Conservation (phyloP, 1,139 yeast genomes). For the Geotrichum candidum region DNA sequence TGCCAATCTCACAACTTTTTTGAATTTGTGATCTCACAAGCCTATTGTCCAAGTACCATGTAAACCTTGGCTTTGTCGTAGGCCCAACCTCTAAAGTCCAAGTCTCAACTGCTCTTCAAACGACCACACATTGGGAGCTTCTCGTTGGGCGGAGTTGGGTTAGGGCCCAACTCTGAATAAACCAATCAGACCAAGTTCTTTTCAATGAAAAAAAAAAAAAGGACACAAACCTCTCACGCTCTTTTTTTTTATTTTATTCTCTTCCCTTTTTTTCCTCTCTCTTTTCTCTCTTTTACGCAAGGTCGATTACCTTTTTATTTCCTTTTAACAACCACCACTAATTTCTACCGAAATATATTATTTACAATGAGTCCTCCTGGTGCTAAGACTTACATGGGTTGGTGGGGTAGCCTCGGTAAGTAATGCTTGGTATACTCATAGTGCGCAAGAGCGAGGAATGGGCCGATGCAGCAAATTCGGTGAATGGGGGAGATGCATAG, state of each 20-base stretch:
- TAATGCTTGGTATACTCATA: background rate
- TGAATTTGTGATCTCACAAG: no score
- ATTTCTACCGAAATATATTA: slow-evolving; percentile 4
- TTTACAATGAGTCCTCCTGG: slow-evolving; percentile 63
- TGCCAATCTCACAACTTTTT: no score
- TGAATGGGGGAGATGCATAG: background rate
- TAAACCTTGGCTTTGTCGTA: no score
- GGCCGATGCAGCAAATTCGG: background rate
- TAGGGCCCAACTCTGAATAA: background rate
- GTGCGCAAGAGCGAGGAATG: no score
- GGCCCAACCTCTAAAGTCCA: background rate
- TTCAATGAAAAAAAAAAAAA: background rate
- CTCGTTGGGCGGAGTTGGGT: background rate
- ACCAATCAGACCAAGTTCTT: slow-evolving; percentile 3
- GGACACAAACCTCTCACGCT: background rate
- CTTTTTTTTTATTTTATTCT: background rate
- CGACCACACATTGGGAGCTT: background rate
- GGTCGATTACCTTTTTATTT: background rate
- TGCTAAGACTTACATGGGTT: slow-evolving; percentile 83
- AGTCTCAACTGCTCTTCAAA: background rate
- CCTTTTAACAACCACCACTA: background rate
- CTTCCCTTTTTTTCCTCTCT: background rate
- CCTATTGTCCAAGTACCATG: no score
- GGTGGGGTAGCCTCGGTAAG: slow-evolving; percentile 81
- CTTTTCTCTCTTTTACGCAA: background rate